Percentiles rank a stretch among this genome's conserved stretches.
Conservation (phyloP, 495 filamentous ascomycete species). For the Penicillium pancosmium region DNA sequence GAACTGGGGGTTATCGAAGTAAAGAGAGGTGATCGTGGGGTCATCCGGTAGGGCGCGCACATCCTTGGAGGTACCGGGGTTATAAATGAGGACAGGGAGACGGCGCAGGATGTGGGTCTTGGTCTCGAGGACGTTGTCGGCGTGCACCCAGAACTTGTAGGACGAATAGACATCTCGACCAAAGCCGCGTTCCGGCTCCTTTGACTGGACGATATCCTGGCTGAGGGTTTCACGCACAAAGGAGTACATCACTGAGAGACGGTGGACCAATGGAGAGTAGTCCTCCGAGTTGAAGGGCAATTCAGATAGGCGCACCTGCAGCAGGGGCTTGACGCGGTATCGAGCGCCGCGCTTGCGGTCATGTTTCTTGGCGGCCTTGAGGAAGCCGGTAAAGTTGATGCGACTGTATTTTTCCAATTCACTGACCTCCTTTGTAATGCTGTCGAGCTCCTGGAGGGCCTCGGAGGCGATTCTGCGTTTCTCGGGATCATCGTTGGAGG, state of each 20-base stretch:
- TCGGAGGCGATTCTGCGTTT: constrained; percentile 61
- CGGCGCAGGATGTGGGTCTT: constrained; percentile 92
- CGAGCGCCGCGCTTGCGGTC: constrained; percentile 81
- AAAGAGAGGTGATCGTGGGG: constrained; percentile 90
- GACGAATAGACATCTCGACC: constrained; percentile 76
- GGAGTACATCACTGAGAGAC: constrained; percentile 91
- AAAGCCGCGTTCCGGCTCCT: constrained; percentile 42
- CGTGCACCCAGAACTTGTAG: constrained; percentile 97
- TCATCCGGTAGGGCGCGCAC: constrained; percentile 75
- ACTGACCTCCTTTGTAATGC: constrained; percentile 85
- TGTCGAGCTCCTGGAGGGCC: constrained; percentile 77
- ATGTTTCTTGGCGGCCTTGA: constrained; percentile 98
- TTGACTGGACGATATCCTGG: constrained; percentile 52
- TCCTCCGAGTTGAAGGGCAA: constrained; percentile 94
- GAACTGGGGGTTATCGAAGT: constrained; percentile 90
- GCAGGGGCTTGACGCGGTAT: constrained; percentile 86
- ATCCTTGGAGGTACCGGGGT: constrained; percentile 77
- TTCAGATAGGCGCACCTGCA: constrained; percentile 84
- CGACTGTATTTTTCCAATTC: constrained; percentile 93
- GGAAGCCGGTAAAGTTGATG: constrained; percentile 95
- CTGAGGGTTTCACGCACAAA: constrained; percentile 81
- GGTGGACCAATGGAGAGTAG: constrained; percentile 85
- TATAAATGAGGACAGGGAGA: constrained; percentile 89
- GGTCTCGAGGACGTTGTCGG: constrained; percentile 91
- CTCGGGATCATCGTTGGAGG: constrained; percentile 42